Evolutionary conservation across 2,329 filamentous ascomycete species (phyloP).

Genomic region (Aspergillus hortae): DNA sequence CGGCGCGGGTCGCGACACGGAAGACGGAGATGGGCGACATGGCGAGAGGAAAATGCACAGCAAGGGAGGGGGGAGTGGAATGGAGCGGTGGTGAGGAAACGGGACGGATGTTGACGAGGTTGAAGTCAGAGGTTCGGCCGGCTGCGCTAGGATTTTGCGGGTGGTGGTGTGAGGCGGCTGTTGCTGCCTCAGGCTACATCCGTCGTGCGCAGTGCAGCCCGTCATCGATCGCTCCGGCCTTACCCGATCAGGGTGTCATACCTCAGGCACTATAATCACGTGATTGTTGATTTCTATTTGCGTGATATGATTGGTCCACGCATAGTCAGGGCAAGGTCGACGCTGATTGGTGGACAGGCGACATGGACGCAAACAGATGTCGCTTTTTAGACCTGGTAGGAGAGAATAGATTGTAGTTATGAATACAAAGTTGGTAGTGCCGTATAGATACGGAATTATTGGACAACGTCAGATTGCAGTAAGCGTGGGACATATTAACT

Average conservation of each 20-base stretch:
- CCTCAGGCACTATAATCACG: constrained; percentile 23
- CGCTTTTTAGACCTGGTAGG: not conserved
- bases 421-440: too few relatives aligned
- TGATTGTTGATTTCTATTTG: constrained; percentile 20
- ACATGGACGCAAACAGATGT: not conserved
- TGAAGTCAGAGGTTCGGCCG: constrained; percentile 19
- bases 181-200: constrained; percentile 19
- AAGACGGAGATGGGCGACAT: constrained; percentile 68
- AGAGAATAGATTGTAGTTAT: too few relatives aligned
- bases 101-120: constrained; percentile 21
- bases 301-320: constrained; percentile 23
- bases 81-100: constrained; percentile 3
- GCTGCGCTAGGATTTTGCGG: constrained; percentile 35
- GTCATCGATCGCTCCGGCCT: constrained; percentile 17
- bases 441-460: too few relatives aligned
- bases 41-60: constrained; percentile 30
- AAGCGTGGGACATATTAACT: too few relatives aligned
- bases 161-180: constrained; percentile 34
- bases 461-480: too few relatives aligned
- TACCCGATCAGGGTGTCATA: constrained; percentile 14
- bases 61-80: constrained; percentile 13
- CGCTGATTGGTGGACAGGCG: not conserved
- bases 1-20: constrained; percentile 67
- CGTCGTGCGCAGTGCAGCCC: not conserved
- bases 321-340: not conserved